Evolutionary conservation across 257 asterid species (phyloP), one percentile per base, ranked within the genome.

Genomic region (Capsicum chinense): DNA sequence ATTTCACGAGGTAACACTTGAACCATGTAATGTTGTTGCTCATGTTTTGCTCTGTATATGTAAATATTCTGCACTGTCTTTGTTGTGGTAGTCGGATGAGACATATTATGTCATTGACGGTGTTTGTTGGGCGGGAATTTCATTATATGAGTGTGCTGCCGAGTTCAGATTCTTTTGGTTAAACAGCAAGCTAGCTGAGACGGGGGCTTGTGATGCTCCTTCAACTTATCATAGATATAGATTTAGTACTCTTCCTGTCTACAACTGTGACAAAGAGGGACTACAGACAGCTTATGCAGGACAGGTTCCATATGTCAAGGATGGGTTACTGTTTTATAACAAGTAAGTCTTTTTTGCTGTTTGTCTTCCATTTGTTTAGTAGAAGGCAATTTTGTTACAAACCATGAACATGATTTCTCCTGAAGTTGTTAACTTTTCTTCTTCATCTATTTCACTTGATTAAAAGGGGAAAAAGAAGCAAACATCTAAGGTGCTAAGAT

Each of bases 131-230:
- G 97, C 90, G 17, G 99, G 99, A 68, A 89, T 93, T 87, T 91
- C 97, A 0, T 81, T 94, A 81, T 95, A 93, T 21, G 99, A 97
- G 88, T 97, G 99, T 86, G 90, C 99, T 7, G 92, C 98, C 3
- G 99, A 95, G 85, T 97, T 95, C 90, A 89, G 99, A 90, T 90
- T 93, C 88, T 95, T 91, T 92, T 97, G 98, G 99, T 79, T 97
- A 82, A 95, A 89, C 84, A 93, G 93, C 91, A 95, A 93, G 88
- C 97, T 97, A 84, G 91, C 83, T 81, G 98, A 97, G 89, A 89
- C 90, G 0, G 97, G 94, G 80, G 97, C 95, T 57, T 90, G 91
- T 82, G 91, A 88, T 85, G 89, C 90, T 85, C 97, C 99, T 50
- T 95, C 98, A 1, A 39, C 92, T 48, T 91, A 91, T 85, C 97